Evolutionary conservation across 352 stramenopile genomes (phyloP).

Genomic region (Phytophthora sojae): DNA sequence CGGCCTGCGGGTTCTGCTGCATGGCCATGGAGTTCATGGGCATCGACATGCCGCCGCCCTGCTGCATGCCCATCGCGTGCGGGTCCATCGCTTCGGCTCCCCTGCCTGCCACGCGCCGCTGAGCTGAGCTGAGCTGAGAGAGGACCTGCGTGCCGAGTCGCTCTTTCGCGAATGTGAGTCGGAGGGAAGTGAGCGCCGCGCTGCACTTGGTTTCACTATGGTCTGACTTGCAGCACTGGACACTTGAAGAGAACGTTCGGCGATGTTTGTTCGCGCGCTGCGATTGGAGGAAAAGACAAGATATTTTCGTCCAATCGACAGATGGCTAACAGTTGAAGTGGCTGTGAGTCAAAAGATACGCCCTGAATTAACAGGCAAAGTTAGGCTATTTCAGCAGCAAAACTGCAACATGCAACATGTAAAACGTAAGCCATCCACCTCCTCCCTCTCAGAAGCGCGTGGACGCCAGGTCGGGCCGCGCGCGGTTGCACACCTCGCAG

Average conservation of each 20-base stretch:
- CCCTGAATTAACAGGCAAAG: background rate
- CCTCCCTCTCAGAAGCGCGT: conserved; percentile 64
- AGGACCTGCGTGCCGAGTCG: background rate
- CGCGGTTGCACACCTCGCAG: conserved; percentile 91
- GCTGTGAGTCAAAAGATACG: background rate
- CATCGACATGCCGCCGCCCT: conserved; percentile 56
- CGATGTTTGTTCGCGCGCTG: conserved; percentile 7
- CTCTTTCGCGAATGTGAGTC: conserved; percentile 38
- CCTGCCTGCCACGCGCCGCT: conserved; percentile 1
- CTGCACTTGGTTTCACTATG: conserved; percentile 37
- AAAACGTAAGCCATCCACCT: background rate
- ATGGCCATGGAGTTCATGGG: conserved; percentile 66
- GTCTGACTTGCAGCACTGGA: conserved; percentile 35
- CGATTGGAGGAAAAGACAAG: conserved; percentile 27
- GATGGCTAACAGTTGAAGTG: conserved; percentile 13
- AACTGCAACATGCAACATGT: conserved; percentile 14
- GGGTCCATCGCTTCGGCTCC: conserved; percentile 54
- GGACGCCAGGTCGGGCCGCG: conserved; percentile 74
- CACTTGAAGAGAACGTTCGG: conserved; percentile 39
- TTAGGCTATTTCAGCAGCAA: conserved; percentile 1
- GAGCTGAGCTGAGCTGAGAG: no score
- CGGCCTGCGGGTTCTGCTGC: conserved; percentile 33
- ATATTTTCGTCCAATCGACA: conserved; percentile 28
- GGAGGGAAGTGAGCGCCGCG: background rate
- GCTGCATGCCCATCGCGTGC: conserved; percentile 67